Base-by-base conservation (phyloP, 2,329 filamentous ascomycete species). In the Tolypocladium album region DNA sequence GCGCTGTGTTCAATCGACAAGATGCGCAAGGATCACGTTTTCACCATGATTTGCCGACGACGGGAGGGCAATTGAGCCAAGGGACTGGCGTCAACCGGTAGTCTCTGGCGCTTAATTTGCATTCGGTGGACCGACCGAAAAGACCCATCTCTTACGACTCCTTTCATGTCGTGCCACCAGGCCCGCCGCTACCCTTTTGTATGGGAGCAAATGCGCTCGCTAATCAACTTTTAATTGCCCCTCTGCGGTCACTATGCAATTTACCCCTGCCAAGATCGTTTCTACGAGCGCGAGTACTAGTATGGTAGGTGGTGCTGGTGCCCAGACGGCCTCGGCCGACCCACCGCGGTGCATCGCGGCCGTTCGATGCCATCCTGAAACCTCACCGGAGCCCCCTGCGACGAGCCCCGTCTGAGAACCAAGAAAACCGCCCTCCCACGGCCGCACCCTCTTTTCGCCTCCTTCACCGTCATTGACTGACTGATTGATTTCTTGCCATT, bases 351-450 rank as follows among this genome's bases (percentile, higher is more conserved):
- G 39, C 55, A 31, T 24, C 34, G 50, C 31, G 8, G 50, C 20
- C 31, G 31, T 36, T 31, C 31, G 50, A 39, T 58, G 56, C 55
- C 57, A 24, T 55, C 67, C 68, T 70, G 68, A 70, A 70, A 70
- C 68, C 58, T 61, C 57, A 62, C 64, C 61, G 66, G 63, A 43
- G 47, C 62, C 60, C 45, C 56, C 56, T 58, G 59, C 47, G 61
- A 62, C 59, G 55, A 40, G 58, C 43, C 52, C 57, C 55, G 61
- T 62, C 59, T 38, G 55, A 59, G 53, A 43, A 61, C 9, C 50
- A 3, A 13, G 9, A 31, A 55, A 15, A 24, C 39, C 11, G 42
- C 27, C 24, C 20, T 45, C 53, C 53, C 22, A 52, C 53, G 20
- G 42, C 39, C 40, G 38, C 60, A 59, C 45, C 50, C 42, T 45